phyloP scores from a whole-genome alignment of 2,329 filamentous ascomycete species.

The Diaporthe australafricana region DNA sequence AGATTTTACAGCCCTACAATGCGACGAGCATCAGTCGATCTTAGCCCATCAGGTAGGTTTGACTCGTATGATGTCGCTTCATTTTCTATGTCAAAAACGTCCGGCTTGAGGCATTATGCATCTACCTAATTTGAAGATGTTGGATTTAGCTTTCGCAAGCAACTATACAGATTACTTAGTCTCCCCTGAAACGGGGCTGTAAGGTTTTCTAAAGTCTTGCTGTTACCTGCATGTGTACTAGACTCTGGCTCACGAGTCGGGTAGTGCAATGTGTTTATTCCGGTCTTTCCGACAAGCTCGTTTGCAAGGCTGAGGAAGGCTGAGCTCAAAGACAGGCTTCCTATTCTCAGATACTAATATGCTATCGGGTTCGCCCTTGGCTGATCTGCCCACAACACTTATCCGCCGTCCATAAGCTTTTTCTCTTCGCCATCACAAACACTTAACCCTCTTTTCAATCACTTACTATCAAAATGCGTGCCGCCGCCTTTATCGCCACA shows the following conservation, averaged over 20 bases:
- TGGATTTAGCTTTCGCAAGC: background rate
- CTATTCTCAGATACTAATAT: background rate
- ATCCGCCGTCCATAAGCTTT: background rate
- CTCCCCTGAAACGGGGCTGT: background rate
- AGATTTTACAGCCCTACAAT: background rate
- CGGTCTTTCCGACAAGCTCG: background rate
- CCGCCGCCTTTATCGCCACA: background rate
- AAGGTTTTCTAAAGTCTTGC: background rate
- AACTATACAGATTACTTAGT: background rate
- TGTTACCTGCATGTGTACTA: background rate
- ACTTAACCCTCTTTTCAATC: background rate
- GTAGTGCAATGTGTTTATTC: background rate
- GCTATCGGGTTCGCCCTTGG: background rate
- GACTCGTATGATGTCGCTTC: background rate
- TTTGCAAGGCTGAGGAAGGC: background rate
- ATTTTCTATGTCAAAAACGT: background rate
- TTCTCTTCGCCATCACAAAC: background rate
- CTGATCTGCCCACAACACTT: background rate
- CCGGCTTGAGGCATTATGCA: background rate
- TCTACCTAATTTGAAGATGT: background rate
- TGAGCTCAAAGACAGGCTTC: background rate
- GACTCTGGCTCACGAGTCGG: background rate
- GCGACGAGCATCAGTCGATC: background rate
- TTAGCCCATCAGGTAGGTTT: background rate
- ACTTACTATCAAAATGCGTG: background rate